These are phyloP conservation scores for Endothia cerciana DNA, from an alignment of 2,329 filamentous ascomycete genomes.

Conservation along the genomic window DNA sequence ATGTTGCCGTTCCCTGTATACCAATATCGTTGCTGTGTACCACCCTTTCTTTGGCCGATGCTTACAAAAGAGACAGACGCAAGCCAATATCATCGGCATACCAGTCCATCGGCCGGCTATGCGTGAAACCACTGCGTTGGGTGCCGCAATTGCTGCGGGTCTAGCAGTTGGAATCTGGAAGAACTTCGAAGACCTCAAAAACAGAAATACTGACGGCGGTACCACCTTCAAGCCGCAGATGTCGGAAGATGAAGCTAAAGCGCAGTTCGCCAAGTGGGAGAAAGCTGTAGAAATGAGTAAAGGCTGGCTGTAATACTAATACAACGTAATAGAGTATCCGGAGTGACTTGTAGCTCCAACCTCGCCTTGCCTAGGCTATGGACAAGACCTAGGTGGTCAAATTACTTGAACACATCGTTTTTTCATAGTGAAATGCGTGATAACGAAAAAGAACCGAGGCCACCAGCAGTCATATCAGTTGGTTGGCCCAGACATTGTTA, in stretches of 20 bases:
- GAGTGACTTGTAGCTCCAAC: no score
- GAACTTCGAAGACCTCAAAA: slow-evolving; percentile 70
- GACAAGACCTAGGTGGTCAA: neutral
- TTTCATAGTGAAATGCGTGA: no score
- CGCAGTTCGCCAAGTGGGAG: slow-evolving; percentile 73
- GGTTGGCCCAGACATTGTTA: no score
- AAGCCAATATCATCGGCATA: slow-evolving; percentile 80
- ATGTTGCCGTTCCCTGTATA: slow-evolving; percentile 10
- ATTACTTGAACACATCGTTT: no score
- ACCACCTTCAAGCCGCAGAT: slow-evolving; percentile 72
- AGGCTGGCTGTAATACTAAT: slow-evolving; percentile 61
- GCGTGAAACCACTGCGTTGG: slow-evolving; percentile 82
- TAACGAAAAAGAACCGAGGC: no score
- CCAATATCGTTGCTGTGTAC: neutral
- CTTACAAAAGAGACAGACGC: slow-evolving; percentile 52
- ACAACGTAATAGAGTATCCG: no score
- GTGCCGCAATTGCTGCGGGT: slow-evolving; percentile 82
- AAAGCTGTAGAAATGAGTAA: slow-evolving; percentile 79
- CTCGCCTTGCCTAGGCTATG: neutral
- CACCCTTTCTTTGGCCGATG: slow-evolving; percentile 34
- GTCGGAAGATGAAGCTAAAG: slow-evolving; percentile 58
- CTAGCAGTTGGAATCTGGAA: slow-evolving; percentile 77
- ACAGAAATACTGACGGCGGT: slow-evolving; percentile 71
- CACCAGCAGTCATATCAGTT: no score
- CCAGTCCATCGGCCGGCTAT: slow-evolving; percentile 78